phyloP scores from a whole-genome alignment of 805 yeast species.

The Maudiozyma serrabonitensis region DNA sequence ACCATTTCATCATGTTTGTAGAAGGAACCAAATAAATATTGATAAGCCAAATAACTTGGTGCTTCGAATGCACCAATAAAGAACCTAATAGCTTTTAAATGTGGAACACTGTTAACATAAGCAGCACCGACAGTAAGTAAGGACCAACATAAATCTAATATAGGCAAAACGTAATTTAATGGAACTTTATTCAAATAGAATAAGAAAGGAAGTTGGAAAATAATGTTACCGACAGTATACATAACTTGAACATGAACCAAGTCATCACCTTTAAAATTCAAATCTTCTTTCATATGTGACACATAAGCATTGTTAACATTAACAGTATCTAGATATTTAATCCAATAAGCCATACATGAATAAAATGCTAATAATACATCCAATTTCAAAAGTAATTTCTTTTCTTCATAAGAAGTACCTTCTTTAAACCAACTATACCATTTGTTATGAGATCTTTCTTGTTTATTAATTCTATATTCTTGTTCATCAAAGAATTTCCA shows the following conservation, averaged over 20 bases:
- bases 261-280: conserved; percentile 52
- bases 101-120: conserved; percentile 35
- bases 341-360: conserved; percentile 56
- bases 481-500: conserved; percentile 52
- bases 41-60: conserved; percentile 48
- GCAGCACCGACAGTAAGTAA: conserved; percentile 45
- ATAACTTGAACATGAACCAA: conserved; percentile 48
- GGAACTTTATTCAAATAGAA: conserved; percentile 46
- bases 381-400: conserved; percentile 37
- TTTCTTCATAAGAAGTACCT: conserved; percentile 37
- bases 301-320: conserved; percentile 60
- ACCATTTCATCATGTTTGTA: conserved; percentile 47
- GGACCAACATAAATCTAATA: conserved; percentile 52
- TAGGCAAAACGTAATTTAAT: conserved; percentile 38
- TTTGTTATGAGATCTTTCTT: conserved; percentile 23
- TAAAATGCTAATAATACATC: conserved; percentile 44
- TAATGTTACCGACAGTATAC: conserved; percentile 48
- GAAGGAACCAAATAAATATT: conserved; percentile 49
- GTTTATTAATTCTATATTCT: conserved; percentile 41
- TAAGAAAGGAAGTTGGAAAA: conserved; percentile 56
- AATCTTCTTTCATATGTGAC: conserved; percentile 49
- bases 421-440: conserved; percentile 52
- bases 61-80: conserved; percentile 59
- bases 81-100: conserved; percentile 50
- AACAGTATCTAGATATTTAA: conserved; percentile 50